Evolutionary conservation across 805 yeast species (phyloP), one percentile per base, ranked within the genome.

Genomic region (Nematodospora valgi): DNA sequence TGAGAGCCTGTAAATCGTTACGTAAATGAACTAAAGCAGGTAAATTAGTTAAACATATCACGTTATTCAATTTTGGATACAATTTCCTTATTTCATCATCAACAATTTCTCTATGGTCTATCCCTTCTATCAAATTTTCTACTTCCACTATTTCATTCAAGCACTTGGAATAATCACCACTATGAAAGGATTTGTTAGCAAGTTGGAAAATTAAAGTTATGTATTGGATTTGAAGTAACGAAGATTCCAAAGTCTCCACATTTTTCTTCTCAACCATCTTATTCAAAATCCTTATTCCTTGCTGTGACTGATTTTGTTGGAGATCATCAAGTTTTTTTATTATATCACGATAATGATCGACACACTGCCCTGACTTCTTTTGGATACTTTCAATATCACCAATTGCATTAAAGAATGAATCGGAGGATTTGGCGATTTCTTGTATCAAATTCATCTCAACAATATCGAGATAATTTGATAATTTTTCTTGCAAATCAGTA

Each of bases 401-500:
- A 36, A 94, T 64, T 0, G 96, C 89, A 34, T 78, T 78, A 59
- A 88, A 88, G 52, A 93, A 91, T 6, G 89, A 80, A 35, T 79
- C 78, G 0, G 96, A 86, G 0, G 96, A 83, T 44, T 76, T 75
- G 3, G 95, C 82, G 21, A 93, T 87, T 56, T 88, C 96, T 25
- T 76, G 70, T 13, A 89, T 83, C 27, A 91, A 62, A 41, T 83
- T 81, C 23, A 85, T 68, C 58, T 91, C 98, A 1, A 91, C 87
- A 0, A 79, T 70, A 53, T 93, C 98, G 37, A 93, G 66, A 51
- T 88, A 87, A 59, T 80, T 79, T 3, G 93, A 84, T 22, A 91
- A 63, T 51, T 78, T 80, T 28, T 87, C 95, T 49, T 83, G 95
- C 12, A 89, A 56, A 15, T 69, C 62, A 7, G 78, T 67, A 48